A percentile compares a stretch with the other conserved stretches of the same genome.
Evolutionary conservation across 345 rosid genomes (phyloP).

Genomic region (Arabis hirsuta): DNA sequence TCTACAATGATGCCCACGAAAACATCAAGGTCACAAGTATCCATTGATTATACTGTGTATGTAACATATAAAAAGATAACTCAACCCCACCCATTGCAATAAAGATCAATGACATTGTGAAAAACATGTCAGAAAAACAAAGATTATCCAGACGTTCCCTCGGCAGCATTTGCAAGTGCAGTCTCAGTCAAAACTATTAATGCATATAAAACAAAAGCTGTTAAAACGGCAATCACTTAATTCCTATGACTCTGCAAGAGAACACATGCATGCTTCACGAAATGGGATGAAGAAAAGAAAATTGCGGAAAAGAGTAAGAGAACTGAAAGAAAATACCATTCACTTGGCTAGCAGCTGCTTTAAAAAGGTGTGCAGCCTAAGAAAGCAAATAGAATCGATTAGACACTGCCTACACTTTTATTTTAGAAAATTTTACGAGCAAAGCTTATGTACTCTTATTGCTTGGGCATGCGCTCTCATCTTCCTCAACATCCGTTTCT

Average conservation of each 20-base stretch:
- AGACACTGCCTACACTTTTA: neutral
- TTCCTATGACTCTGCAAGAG: constrained; percentile 5
- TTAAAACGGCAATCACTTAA: constrained; percentile 7
- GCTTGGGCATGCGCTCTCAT: constrained; percentile 93
- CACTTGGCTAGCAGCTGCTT: constrained; percentile 54
- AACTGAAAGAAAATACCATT: constrained; percentile 55
- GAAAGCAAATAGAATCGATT: constrained; percentile 22
- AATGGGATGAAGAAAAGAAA: constrained; percentile 17
- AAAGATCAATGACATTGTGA: constrained; percentile 22
- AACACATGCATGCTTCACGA: constrained; percentile 16
- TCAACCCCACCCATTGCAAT: constrained; percentile 10
- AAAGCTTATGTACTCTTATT: constrained; percentile 58
- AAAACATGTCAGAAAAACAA: constrained; percentile 23
- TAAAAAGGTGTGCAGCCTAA: constrained; percentile 94
- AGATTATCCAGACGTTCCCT: constrained; percentile 8
- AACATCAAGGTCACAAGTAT: constrained; percentile 3
- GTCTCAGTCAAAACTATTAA: constrained; percentile 1
- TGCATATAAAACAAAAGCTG: constrained; percentile 2
- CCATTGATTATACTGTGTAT: neutral
- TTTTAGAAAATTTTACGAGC: neutral
- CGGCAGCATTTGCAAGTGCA: constrained; percentile 2
- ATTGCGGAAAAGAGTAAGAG: constrained; percentile 9
- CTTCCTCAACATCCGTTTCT: constrained; percentile 59
- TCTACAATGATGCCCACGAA: neutral
- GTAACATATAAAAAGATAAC: neutral